Conservation (phyloP, 2,329 filamentous ascomycete genomes). For the Aspergillus melleus region DNA sequence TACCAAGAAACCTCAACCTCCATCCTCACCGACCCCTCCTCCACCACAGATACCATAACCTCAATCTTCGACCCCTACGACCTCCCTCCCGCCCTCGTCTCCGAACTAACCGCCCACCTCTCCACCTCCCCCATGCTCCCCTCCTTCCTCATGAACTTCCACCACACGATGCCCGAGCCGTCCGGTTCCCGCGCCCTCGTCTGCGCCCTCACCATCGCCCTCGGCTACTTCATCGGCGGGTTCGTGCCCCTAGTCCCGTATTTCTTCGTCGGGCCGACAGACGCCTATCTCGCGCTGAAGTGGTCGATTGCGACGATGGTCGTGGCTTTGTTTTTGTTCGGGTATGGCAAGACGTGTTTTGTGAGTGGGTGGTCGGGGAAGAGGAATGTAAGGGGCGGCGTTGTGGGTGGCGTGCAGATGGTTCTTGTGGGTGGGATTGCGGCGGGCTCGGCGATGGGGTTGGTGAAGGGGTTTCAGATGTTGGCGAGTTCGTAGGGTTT, state of each 20-base stretch:
- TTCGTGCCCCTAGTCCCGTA: constrained; percentile 55
- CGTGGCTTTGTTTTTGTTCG: constrained; percentile 52
- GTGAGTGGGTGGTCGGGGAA: constrained; percentile 39
- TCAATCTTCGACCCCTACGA: constrained; percentile 43
- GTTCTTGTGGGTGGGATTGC: constrained; percentile 41
- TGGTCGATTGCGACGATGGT: constrained; percentile 55
- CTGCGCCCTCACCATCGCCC: constrained; percentile 41
- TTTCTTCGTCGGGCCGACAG: constrained; percentile 67
- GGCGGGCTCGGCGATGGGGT: constrained; percentile 41
- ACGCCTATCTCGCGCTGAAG: constrained; percentile 75
- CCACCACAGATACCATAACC: constrained; percentile 32
- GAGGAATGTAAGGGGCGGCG: constrained; percentile 33
- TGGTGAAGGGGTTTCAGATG: constrained; percentile 41
- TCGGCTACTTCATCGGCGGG: constrained; percentile 45
- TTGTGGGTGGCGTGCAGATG: constrained; percentile 41
- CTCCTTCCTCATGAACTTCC: constrained; percentile 44
- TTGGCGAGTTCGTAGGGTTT: constrained; percentile 19
- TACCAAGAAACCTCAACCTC: constrained; percentile 36
- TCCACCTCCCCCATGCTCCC: constrained; percentile 38
- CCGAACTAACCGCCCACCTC: constrained; percentile 38
- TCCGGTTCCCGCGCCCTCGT: constrained; percentile 38
- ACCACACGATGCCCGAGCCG: constrained; percentile 41
- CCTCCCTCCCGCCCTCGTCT: constrained; percentile 35
- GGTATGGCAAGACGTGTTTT: constrained; percentile 50
- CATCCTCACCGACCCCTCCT: constrained; percentile 31